A percentile compares a stretch with the other conserved stretches of the same genome.
Evolutionary conservation across 371 early-diverging fungal genomes (phyloP).

Genomic region (Mortierella sp.): DNA sequence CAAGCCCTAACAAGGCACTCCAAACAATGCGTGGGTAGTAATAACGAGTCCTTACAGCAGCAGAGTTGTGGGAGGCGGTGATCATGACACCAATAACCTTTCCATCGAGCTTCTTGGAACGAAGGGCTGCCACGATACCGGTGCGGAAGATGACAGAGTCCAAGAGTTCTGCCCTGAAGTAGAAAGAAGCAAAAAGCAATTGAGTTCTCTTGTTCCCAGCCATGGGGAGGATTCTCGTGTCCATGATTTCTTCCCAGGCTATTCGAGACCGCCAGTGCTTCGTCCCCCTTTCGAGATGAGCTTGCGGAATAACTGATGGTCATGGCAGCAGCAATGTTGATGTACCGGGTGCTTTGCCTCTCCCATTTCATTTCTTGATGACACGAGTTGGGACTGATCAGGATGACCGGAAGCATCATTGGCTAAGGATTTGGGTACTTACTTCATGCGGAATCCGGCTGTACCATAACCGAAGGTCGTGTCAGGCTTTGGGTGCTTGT

Average conservation of each 20-base stretch:
- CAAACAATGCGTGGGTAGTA: no score
- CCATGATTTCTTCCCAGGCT: background rate
- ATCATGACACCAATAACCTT: slow-evolving; percentile 98
- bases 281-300: background rate
- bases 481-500: slow-evolving; percentile 70
- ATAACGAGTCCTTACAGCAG: slow-evolving; percentile 62
- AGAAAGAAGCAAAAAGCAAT: background rate
- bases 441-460: slow-evolving; percentile 96
- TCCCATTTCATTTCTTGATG: background rate
- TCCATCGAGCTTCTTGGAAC: slow-evolving; percentile 89
- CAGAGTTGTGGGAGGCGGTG: slow-evolving; percentile 99
- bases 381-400: background rate
- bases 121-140: slow-evolving; percentile 92
- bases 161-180: slow-evolving; percentile 76
- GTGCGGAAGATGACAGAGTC: slow-evolving; percentile 95
- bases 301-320: background rate
- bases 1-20: no score
- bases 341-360: no score
- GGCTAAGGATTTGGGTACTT: slow-evolving; percentile 53
- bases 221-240: background rate
- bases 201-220: background rate
- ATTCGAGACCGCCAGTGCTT: background rate
- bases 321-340: no score
- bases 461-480: slow-evolving; percentile 90
- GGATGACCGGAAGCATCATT: background rate